Base-by-base conservation (phyloP, 1,284 basidiomycete genomes). In the Ceratobasidium sp. region DNA sequence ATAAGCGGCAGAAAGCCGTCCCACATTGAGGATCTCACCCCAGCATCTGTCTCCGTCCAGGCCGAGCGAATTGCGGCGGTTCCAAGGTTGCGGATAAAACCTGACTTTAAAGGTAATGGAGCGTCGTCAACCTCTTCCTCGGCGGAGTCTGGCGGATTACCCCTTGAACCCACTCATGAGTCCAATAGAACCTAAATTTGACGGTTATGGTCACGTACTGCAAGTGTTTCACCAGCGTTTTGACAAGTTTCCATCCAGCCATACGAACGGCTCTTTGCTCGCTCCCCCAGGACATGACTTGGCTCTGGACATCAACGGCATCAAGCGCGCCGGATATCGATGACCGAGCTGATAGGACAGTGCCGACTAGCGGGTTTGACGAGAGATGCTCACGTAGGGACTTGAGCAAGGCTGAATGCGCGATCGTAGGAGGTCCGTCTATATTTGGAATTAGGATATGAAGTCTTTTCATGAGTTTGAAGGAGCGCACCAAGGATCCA, bases 31-130 rank as follows among this genome's bases (percentile, higher is more conserved):
- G 80, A 77, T 74, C 89, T 86, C 0, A 94, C 91, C 1, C 79
- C 80, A 0, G 79, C 72, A 74, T 95, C 91, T 2, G 82, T 80
- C 75, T 95, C 93, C 0, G 84, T 78, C 88, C 91, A 95, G 5
- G 89, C 88, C 23, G 87, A 88, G 14, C 87, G 84, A 39, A 95
- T 78, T 4, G 90, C 79, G 0, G 84, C 86, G n/a, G n/a, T 23
- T 8, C 56, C 54, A 33, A 53, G 67, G 21, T 69, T 57, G 23
- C 68, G 25, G n/a, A 68, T 53, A 21, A 57, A 68, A 6, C 11
- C 8, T 3, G 30, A 8, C 36, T 57, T 41, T 5, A 57, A 21
- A 3, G 44, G 1, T 16, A 33, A 19, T 14, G 19, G 29, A 44
- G 23, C 33, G 42, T 53, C 23, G 23, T 29, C 19, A 8, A 23